phyloP scores from a whole-genome alignment of 345 rosid genomes.

The Citrus unshiu region DNA sequence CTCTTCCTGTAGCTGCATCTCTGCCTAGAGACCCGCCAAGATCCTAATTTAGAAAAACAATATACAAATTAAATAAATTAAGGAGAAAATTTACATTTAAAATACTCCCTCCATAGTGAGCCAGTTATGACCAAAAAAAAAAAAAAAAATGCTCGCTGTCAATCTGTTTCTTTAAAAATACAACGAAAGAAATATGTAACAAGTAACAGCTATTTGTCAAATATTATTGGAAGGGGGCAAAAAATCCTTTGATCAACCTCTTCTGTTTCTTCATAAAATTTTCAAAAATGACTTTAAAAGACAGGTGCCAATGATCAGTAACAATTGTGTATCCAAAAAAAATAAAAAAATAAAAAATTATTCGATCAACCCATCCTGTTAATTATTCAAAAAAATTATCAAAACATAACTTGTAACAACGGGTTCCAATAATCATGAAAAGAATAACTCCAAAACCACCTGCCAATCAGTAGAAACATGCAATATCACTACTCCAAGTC shows the following conservation, averaged over 20 bases:
- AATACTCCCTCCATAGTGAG: background rate
- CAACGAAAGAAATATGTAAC: background rate
- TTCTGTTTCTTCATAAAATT: background rate
- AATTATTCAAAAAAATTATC: background rate
- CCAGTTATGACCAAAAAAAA: background rate
- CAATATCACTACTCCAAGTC: background rate
- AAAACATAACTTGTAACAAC: background rate
- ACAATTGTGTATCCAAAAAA: background rate
- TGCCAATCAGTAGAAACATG: background rate
- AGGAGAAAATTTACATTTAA: background rate
- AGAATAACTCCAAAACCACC: background rate
- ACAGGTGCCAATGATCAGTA: background rate
- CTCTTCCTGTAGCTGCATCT: slow-evolving; percentile 97
- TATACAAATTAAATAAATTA: background rate
- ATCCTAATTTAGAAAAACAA: slow-evolving; percentile 41
- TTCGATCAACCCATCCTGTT: background rate
- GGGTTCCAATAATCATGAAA: background rate
- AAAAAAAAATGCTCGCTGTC: background rate
- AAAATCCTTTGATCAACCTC: background rate
- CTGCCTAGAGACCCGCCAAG: slow-evolving; percentile 97
- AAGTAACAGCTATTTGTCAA: background rate
- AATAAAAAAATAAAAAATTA: no score
- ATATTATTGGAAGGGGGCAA: no score
- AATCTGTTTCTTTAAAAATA: background rate
- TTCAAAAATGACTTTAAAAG: no score